Base-by-base conservation (phyloP, 1,284 basidiomycete genomes). In the Calocybe gambosa region DNA sequence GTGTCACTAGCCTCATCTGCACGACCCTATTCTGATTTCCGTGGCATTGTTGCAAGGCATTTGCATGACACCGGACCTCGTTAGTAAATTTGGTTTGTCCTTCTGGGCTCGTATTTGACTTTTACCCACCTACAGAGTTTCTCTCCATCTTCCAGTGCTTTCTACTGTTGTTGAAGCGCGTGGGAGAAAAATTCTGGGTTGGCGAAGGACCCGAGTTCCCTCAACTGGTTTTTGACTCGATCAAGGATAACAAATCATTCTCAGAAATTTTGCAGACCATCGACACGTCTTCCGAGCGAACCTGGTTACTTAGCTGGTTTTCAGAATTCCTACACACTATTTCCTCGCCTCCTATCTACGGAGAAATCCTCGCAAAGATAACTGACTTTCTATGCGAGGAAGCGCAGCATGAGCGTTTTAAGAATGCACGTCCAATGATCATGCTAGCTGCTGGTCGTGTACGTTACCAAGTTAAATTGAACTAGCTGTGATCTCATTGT, bases 181-280 rank as follows among this genome's bases (percentile, higher is more conserved):
- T 85, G 46, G 70, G 70, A 1, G 58, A 64, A 3, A 59, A 70
- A 12, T 61, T 88, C 12, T 94, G 91, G 91, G 58, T 66, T 16
- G 79, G 74, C 31, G 83, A 89, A 59, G 68, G 69, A 1, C 64
- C 73, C 15, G 81, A 85, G 54, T 87, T 79, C 58, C 83, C 90
- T 1, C 77, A 82, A 52, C 74, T 85, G 33, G 74, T 90, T 1
- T 85, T 93, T 56, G 87, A 86, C 54, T 77, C 84, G n/a, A 77
- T 93, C 57, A 89, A 85, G 62, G 82, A 88, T 56, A 93, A 92
- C 58, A 60, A 74, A 0, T 73, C 76, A 1, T 89, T 82, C 57
- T 61, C 71, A 31, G 61, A 71, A 15, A 59, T 80, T 19, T 57
- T 90, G 5, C 67, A 71, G 39, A 67, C 65, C 2, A 49, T 58